These are phyloP conservation scores for Fraxinus paxiana DNA, from an alignment of 305 asterid genomes.

Conservation along the genomic window DNA sequence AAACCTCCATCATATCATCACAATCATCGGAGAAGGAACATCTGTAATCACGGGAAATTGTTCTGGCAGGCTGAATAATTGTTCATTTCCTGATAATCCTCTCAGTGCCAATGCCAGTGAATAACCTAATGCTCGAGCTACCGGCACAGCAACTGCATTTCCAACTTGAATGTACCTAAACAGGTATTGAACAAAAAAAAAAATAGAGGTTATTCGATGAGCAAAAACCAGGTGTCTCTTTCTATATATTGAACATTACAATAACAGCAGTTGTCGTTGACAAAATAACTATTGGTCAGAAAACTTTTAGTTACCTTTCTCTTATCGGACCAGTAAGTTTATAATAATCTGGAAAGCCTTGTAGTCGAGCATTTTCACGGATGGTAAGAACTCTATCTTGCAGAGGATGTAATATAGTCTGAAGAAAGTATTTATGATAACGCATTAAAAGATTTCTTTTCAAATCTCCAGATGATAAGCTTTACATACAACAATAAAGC, in stretches of 20 bases:
- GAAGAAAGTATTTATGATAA: neutral
- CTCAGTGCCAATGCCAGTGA: slow-evolving; percentile 49
- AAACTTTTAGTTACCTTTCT: slow-evolving; percentile 45
- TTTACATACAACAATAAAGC: neutral
- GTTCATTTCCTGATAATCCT: slow-evolving; percentile 34
- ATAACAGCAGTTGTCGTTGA: neutral
- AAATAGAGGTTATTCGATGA: neutral
- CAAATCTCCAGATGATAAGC: neutral
- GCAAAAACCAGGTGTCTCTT: neutral
- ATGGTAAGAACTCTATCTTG: slow-evolving; percentile 74
- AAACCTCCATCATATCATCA: slow-evolving; percentile 9
- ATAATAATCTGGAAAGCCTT: slow-evolving; percentile 86
- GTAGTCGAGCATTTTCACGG: slow-evolving; percentile 83
- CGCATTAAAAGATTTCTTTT: neutral
- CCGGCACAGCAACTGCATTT: slow-evolving; percentile 91
- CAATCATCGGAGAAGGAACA: slow-evolving; percentile 25
- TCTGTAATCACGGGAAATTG: slow-evolving; percentile 34
- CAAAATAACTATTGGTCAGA: neutral
- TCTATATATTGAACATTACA: neutral
- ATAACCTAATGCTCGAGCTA: slow-evolving; percentile 72
- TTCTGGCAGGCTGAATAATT: slow-evolving; percentile 43
- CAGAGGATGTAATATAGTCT: slow-evolving; percentile 59
- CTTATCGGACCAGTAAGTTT: slow-evolving; percentile 62
- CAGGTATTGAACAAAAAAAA: neutral
- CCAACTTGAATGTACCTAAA: slow-evolving; percentile 81